Base-by-base conservation (phyloP, 805 yeast genomes). In the Lipomyces japonicus region DNA sequence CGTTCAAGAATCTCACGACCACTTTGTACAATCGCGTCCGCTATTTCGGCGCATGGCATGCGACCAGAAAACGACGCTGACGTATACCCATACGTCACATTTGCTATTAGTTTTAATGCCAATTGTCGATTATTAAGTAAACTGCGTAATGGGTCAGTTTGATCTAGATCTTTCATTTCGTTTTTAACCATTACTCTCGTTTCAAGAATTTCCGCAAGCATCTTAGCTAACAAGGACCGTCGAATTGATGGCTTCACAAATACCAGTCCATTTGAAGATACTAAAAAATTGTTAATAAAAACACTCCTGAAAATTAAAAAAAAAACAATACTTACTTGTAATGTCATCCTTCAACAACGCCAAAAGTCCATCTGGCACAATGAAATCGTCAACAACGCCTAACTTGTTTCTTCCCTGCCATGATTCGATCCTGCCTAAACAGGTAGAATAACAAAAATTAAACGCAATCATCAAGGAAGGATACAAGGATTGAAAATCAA, bases 31-130 rank as follows among this genome's bases (percentile, higher is more conserved):
- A 93, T 87, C 10, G 95, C 84, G 68, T 93, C 98, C 0, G 98
- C 96, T 26, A 93, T 75, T 64, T 90, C 97, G 0, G 95, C 81
- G 61, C 93, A 86, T 0, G 98, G 97, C 98, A 93, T 93, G 55
- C 98, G 72, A 0, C 98, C 98, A 6, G 96, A 87, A 63, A 84
- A 93, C 0, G 96, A 80, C 0, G 98, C 98, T 0, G 96, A 84
- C 0, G 97, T 77, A 63, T 93, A 93, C 0, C 98, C 98, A 69
- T 93, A 93, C 0, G 96, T 91, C 6, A 93, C 98, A 66, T 89
- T 90, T 0, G 98, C 97, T 38, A 89, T 82, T 42, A 91, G 71
- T 63, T 93, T 93, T 55, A 93, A 70, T 0, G 96, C 97, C 36
- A 86, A 65, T 60, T 93, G 98, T 48, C 91, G 73, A 50, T 85